Evolutionary conservation across 1,284 basidiomycete genomes (phyloP).

Genomic region (Cystobasidium sp.): DNA sequence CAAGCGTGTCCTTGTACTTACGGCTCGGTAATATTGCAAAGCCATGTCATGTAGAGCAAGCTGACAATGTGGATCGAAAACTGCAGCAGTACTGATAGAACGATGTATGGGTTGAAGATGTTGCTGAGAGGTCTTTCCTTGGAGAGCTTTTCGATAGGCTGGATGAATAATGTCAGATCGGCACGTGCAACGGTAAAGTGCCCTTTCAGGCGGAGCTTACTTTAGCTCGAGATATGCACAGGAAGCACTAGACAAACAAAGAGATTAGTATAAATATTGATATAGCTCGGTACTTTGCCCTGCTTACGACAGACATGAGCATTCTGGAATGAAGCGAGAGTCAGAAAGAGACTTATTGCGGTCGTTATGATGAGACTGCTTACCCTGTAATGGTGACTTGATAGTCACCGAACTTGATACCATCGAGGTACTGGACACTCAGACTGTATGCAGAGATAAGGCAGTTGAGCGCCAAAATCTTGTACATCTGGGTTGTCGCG

Average conservation of each 20-base stretch:
- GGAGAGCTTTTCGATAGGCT: conserved; percentile 90
- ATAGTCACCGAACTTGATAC: conserved; percentile 97
- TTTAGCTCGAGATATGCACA: conserved; percentile 95
- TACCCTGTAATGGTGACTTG: conserved; percentile 55
- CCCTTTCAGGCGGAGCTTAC: conserved; percentile 59
- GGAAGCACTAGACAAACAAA: conserved; percentile 67
- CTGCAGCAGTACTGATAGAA: conserved; percentile 84
- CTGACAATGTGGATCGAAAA: conserved; percentile 88
- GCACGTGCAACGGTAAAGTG: conserved; percentile 9
- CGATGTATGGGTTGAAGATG: conserved; percentile 93
- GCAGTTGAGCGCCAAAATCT: conserved; percentile 93
- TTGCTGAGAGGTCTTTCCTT: conserved; percentile 87
- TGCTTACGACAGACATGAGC: conserved; percentile 77
- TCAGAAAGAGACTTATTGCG: neutral
- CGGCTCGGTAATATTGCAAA: conserved; percentile 78
- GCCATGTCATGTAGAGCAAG: conserved; percentile 85
- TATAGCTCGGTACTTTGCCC: neutral
- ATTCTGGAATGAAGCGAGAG: conserved; percentile 62
- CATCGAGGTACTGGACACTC: conserved; percentile 93
- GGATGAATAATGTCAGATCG: conserved; percentile 35
- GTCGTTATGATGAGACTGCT: neutral
- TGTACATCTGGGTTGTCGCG: conserved; percentile 98
- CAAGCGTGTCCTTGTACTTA: conserved; percentile 59
- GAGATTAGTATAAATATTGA: neutral
- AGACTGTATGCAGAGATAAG: conserved; percentile 88